Percentiles rank a stretch among this genome's conserved stretches.
These are phyloP conservation scores for Camelina neglecta DNA, from an alignment of 345 rosid species.

Conservation along the genomic window DNA sequence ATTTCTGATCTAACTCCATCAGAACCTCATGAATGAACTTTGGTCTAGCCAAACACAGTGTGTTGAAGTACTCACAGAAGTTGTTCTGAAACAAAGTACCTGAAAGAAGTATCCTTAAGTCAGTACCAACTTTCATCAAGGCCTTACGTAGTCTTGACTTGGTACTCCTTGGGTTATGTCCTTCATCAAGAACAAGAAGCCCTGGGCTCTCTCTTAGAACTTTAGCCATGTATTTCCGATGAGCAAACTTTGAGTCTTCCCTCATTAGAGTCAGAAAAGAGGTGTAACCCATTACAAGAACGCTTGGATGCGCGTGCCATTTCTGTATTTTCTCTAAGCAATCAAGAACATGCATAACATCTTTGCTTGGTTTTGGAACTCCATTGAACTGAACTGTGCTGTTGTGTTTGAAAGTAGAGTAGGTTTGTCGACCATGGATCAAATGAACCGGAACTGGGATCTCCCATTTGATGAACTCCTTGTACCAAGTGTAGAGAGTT, in stretches of 20 bases:
- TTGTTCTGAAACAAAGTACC: slow-evolving; percentile 97
- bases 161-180: slow-evolving; percentile 95
- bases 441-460: slow-evolving; percentile 86
- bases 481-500: slow-evolving; percentile 94
- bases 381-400: slow-evolving; percentile 48
- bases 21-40: slow-evolving; percentile 77
- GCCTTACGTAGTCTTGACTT: slow-evolving; percentile 91
- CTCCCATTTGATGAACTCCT: slow-evolving; percentile 95
- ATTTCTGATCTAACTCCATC: slow-evolving; percentile 68
- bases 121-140: slow-evolving; percentile 89
- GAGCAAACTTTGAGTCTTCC: slow-evolving; percentile 82
- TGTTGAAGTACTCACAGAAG: slow-evolving; percentile 93
- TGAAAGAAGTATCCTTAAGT: slow-evolving; percentile 78
- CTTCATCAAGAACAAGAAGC: slow-evolving; percentile 87
- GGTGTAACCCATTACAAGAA: slow-evolving; percentile 96
- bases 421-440: slow-evolving; percentile 85
- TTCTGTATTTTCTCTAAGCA: slow-evolving; percentile 93
- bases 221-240: slow-evolving; percentile 85
- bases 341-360: slow-evolving; percentile 91
- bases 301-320: slow-evolving; percentile 93
- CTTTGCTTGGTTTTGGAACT: slow-evolving; percentile 70
- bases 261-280: slow-evolving; percentile 90
- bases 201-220: slow-evolving; percentile 91
- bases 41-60: slow-evolving; percentile 91
- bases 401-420: slow-evolving; percentile 55